Conservation (phyloP, 179 eudicot species). For the Beta macrorhiza region DNA sequence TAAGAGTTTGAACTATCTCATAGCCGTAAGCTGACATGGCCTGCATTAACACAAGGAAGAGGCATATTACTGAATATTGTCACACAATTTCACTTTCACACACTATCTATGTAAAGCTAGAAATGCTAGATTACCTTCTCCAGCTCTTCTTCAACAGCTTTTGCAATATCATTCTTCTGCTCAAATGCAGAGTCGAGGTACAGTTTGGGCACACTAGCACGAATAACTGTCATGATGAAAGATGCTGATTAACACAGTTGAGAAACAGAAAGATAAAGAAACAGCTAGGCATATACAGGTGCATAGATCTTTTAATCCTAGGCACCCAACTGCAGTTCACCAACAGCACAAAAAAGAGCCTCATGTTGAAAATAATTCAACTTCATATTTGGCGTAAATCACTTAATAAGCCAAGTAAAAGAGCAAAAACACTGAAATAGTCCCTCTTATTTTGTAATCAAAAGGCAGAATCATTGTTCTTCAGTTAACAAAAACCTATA, state of each 20-base stretch:
- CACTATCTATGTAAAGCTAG: not conserved
- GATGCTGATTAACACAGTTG: not conserved
- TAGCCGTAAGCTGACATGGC: slow-evolving; percentile 56
- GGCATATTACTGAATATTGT: not conserved
- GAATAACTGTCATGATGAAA: slow-evolving; percentile 36
- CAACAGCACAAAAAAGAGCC: not conserved
- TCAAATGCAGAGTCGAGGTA: slow-evolving; percentile 42
- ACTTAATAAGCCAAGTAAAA: not conserved
- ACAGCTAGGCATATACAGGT: not conserved
- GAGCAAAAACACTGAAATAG: not conserved
- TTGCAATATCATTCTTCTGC: slow-evolving; percentile 53
- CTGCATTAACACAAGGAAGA: slow-evolving; percentile 23
- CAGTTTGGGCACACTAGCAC: slow-evolving; percentile 49
- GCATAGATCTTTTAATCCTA: not conserved
- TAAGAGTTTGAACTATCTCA: slow-evolving; percentile 53
- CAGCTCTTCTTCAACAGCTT: slow-evolving; percentile 43
- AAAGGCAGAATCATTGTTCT: not conserved
- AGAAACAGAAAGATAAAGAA: not conserved
- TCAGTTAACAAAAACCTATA: not conserved
- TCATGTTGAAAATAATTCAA: not conserved
- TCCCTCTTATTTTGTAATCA: too few relatives aligned
- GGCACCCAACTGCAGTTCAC: not conserved
- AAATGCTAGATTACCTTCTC: slow-evolving; percentile 36
- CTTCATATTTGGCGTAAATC: not conserved
- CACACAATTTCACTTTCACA: not conserved